phyloP scores from a whole-genome alignment of 2,329 filamentous ascomycete genomes.

The Botrytis aclada region DNA sequence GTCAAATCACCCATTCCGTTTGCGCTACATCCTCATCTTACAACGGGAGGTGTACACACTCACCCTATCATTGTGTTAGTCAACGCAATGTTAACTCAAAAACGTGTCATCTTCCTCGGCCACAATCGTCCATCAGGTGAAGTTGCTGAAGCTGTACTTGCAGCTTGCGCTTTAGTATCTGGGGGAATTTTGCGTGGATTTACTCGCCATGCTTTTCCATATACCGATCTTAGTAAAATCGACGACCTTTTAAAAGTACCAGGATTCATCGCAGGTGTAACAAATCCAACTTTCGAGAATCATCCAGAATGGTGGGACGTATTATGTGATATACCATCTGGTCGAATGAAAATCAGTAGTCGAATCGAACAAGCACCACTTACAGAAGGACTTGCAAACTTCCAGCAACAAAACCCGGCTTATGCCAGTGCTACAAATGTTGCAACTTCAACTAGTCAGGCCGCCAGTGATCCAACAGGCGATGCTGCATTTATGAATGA shows the following conservation, averaged over 20 bases:
- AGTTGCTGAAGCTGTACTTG: slow-evolving; percentile 95
- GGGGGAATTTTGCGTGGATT: slow-evolving; percentile 92
- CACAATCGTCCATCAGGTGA: slow-evolving; percentile 94
- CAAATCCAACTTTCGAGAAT: slow-evolving; percentile 91
- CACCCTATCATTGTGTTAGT: slow-evolving; percentile 94
- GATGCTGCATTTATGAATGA: slow-evolving; percentile 87
- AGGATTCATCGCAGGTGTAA: slow-evolving; percentile 96
- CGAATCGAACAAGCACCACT: slow-evolving; percentile 76
- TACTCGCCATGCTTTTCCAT: slow-evolving; percentile 93
- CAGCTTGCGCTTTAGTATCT: slow-evolving; percentile 90
- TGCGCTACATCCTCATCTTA: slow-evolving; percentile 82
- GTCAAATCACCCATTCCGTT: slow-evolving; percentile 82
- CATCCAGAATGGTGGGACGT: slow-evolving; percentile 99
- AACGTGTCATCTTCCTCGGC: slow-evolving; percentile 91
- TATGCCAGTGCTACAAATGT: slow-evolving; percentile 51
- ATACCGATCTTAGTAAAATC: slow-evolving; percentile 96
- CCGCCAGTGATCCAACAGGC: slow-evolving; percentile 67
- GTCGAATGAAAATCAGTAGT: slow-evolving; percentile 90
- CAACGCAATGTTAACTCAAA: slow-evolving; percentile 93
- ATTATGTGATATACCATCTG: slow-evolving; percentile 86
- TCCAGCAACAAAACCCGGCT: slow-evolving; percentile 73
- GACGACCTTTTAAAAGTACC: slow-evolving; percentile 94
- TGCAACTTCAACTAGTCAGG: slow-evolving; percentile 32
- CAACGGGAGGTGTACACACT: slow-evolving; percentile 82
- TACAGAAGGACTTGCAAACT: slow-evolving; percentile 83